A percentile compares a stretch with the other conserved stretches of the same genome.
Conservation (phyloP, 108 stramenopile species). For the Fistulifera pelliculosa region DNA sequence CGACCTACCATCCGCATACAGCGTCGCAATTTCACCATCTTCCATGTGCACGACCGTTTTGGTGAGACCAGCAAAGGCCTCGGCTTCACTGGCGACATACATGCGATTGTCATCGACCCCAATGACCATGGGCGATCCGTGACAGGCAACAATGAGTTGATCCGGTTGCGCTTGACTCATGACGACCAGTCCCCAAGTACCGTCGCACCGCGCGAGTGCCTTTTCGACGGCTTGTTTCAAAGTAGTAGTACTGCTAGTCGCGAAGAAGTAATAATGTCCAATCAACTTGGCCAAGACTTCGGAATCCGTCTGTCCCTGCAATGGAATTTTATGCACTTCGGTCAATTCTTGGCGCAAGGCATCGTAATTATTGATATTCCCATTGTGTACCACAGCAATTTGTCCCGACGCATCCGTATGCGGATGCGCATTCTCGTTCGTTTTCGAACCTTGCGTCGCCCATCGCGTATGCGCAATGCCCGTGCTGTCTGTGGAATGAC, state of each 20-base stretch:
- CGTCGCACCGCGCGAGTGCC: conserved; percentile 84
- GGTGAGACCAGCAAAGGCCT: conserved; percentile 97
- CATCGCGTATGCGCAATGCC: conserved; percentile 99
- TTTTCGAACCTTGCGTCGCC: conserved; percentile 99
- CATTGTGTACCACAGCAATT: conserved; percentile 98
- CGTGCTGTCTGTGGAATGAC: conserved; percentile 53
- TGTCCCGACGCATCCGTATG: conserved; percentile 87
- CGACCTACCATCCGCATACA: conserved; percentile 84
- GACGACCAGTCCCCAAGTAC: conserved; percentile 91
- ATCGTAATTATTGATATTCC: conserved; percentile 92
- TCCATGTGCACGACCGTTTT: conserved; percentile 97
- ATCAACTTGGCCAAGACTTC: conserved; percentile 97
- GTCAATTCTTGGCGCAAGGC: conserved; percentile 78
- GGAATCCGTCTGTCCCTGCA: conserved; percentile 94
- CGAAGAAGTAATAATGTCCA: conserved; percentile 53
- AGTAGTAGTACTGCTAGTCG: conserved; percentile 26
- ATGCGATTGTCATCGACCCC: conserved; percentile 88
- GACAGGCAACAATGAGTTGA: conserved; percentile 92
- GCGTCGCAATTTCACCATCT: conserved; percentile 93
- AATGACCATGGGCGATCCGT: conserved; percentile 95
- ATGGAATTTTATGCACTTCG: conserved; percentile 64
- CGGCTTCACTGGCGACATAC: conserved; percentile 93
- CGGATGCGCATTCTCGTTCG: conserved; percentile 97
- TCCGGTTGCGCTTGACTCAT: conserved; percentile 76
- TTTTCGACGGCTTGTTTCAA: conserved; percentile 77